Percentiles rank a stretch among this genome's conserved stretches.
phyloP scores from a whole-genome alignment of 2,329 filamentous ascomycete genomes.

The Botrytis pseudocinerea region DNA sequence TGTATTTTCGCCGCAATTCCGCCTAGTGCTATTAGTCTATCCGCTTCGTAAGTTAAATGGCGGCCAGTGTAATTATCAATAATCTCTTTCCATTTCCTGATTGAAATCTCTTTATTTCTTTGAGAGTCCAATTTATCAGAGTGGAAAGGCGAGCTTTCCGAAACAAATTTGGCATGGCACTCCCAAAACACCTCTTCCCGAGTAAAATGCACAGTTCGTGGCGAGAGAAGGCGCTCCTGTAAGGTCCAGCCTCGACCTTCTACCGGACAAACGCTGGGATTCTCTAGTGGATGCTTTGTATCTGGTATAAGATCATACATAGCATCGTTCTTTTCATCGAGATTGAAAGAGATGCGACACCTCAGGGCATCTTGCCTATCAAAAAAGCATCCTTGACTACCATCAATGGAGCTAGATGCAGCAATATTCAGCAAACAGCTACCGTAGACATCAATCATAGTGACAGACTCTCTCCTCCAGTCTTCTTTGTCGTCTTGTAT shows the following conservation, averaged over 20 bases:
- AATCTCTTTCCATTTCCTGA: not conserved
- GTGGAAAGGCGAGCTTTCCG: not conserved
- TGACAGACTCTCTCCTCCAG: not conserved
- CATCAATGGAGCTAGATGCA: not conserved
- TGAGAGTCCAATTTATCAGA: not conserved
- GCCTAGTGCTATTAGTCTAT: not conserved
- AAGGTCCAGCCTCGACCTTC: not conserved
- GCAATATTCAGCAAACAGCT: not conserved
- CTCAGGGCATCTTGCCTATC: not conserved
- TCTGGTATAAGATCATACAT: not conserved
- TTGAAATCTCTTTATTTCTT: not conserved
- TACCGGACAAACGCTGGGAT: not conserved
- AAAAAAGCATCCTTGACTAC: not conserved
- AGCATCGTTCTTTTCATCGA: not conserved
- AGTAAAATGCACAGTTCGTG: not conserved
- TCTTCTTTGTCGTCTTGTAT: not conserved
- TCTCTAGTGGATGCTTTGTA: rapidly evolving
- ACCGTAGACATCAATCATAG: not conserved
- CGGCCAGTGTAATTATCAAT: not conserved
- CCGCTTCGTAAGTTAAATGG: not conserved
- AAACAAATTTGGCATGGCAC: not conserved
- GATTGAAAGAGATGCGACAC: not conserved
- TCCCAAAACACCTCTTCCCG: not conserved
- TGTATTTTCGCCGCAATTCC: not conserved
- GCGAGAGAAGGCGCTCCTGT: not conserved